phyloP scores from a whole-genome alignment of 2,329 filamentous ascomycete genomes.

The Sporothrix sp. region DNA sequence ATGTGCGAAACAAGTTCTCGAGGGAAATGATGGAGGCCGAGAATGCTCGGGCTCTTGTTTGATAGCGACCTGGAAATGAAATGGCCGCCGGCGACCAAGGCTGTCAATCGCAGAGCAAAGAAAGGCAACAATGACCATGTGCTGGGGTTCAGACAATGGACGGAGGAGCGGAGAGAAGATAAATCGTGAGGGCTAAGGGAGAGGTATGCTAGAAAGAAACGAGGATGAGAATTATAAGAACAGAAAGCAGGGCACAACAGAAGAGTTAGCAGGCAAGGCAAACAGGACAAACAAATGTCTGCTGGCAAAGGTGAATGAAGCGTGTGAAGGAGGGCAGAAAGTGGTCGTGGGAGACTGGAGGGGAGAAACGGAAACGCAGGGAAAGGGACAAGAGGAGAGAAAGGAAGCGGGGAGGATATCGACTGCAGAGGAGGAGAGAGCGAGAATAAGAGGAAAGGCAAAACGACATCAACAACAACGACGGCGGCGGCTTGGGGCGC shows the following conservation, averaged over 20 bases:
- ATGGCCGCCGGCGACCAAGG: not conserved
- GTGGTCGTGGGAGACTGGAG: not conserved
- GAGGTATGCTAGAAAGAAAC: too few relatives aligned
- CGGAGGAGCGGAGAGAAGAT: not conserved
- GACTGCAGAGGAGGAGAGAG: not conserved
- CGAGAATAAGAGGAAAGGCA: not conserved
- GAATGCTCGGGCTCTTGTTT: not conserved
- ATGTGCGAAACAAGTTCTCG: too few relatives aligned
- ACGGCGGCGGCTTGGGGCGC: too few relatives aligned
- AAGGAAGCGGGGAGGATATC: not conserved
- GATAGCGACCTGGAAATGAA: not conserved
- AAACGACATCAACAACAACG: not conserved
- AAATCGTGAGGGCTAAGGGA: too few relatives aligned
- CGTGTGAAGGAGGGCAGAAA: not conserved
- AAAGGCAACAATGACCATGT: not conserved
- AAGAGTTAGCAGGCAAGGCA: not conserved
- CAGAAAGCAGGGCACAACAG: not conserved
- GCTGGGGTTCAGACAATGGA: not conserved
- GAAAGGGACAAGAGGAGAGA: not conserved
- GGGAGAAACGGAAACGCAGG: not conserved
- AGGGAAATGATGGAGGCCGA: too few relatives aligned
- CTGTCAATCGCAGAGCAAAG: not conserved
- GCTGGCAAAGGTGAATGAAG: not conserved
- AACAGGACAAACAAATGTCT: constrained; percentile 20
- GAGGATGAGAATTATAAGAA: too few relatives aligned